Evolutionary conservation across 768 basidiomycete species (phyloP).

Genomic region (Mycena vitilis): DNA sequence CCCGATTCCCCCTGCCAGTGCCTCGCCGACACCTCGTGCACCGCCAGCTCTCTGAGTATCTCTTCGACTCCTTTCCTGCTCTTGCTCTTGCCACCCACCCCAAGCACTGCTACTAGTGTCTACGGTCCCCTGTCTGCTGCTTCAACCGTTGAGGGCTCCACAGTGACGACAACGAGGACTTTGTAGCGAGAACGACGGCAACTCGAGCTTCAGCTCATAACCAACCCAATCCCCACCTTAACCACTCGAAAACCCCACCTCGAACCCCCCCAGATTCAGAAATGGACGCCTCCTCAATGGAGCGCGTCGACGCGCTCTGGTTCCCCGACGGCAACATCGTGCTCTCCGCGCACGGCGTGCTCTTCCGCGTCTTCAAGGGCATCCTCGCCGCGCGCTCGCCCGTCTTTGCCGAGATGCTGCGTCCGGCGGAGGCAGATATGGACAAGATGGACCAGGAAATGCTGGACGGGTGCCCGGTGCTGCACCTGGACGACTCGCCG

Average conservation of each 20-base stretch:
- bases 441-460: constrained; percentile 26
- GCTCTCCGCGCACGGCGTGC: constrained; percentile 32
- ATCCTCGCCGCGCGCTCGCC: constrained; percentile 30
- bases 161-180: background rate
- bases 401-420: constrained; percentile 35
- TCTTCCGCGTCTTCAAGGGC: constrained; percentile 33
- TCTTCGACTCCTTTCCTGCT: background rate
- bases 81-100: background rate
- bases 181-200: background rate
- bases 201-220: background rate
- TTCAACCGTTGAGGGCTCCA: background rate
- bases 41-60: background rate
- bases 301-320: constrained; percentile 34
- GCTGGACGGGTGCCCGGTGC: constrained; percentile 32
- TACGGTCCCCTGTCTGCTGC: background rate
- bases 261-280: too few relatives aligned
- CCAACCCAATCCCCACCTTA: background rate
- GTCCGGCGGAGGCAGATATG: constrained; percentile 1
- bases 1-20: background rate
- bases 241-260: background rate
- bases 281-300: constrained; percentile 25
- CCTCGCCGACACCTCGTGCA: constrained; percentile 7
- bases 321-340: constrained; percentile 33
- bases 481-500: constrained; percentile 34
- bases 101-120: background rate